Evolutionary conservation across 2,329 filamentous ascomycete species (phyloP).

Genomic region (Xylariomycetidae sp.): DNA sequence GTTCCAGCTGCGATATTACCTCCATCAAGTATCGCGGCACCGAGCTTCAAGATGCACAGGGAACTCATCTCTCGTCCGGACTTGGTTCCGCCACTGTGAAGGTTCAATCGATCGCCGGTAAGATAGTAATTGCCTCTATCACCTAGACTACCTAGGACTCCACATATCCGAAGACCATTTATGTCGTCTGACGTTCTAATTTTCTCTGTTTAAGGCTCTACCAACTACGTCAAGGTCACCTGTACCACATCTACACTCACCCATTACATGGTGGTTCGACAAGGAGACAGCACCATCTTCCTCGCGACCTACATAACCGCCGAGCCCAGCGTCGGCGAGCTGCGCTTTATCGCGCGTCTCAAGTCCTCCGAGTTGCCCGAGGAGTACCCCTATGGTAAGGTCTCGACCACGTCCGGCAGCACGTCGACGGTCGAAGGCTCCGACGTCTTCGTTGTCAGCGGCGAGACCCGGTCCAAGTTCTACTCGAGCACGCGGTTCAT

Average conservation of each 20-base stretch:
- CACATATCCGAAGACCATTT: conserved; percentile 5
- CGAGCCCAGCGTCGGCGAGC: conserved; percentile 52
- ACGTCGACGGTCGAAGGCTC: conserved; percentile 52
- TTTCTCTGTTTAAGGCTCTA: conserved; percentile 10
- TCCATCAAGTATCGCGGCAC: conserved; percentile 56
- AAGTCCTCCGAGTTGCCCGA: conserved; percentile 44
- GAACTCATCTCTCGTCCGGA: conserved; percentile 55
- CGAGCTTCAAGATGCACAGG: conserved; percentile 49
- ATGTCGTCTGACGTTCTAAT: too few species aligned
- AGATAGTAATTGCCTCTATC: conserved; percentile 11
- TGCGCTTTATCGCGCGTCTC: conserved; percentile 61
- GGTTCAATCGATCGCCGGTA: conserved; percentile 30
- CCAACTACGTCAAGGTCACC: conserved; percentile 55
- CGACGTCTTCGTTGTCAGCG: conserved; percentile 54
- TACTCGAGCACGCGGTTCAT: conserved; percentile 67
- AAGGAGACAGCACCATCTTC: conserved; percentile 56
- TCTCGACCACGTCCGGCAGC: conserved; percentile 50
- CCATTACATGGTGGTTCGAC: conserved; percentile 58
- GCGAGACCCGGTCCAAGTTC: conserved; percentile 65
- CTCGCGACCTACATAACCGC: conserved; percentile 59
- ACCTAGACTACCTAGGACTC: not conserved
- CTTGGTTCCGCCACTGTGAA: conserved; percentile 55
- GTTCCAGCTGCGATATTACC: conserved; percentile 57
- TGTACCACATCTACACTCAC: conserved; percentile 56
- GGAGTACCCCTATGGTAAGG: conserved; percentile 49